Percentiles rank a stretch among this genome's conserved stretches.
phyloP scores from a whole-genome alignment of 176 grass and related monocot genomes.

The Triticum timopheevii region DNA sequence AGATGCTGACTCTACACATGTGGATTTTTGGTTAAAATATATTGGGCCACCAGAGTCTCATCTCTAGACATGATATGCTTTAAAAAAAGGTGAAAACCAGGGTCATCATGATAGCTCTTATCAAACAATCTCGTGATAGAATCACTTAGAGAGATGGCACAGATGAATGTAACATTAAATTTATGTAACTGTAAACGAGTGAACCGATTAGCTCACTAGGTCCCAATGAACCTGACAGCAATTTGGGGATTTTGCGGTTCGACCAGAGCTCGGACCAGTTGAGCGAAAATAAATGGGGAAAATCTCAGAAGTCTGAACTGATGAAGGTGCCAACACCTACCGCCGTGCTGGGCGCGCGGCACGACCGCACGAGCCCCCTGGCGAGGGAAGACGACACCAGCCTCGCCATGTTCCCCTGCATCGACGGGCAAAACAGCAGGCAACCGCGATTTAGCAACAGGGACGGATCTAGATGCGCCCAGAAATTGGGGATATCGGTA shows the following conservation, averaged over 20 bases:
- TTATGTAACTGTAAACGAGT: background rate
- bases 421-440: background rate
- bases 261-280: background rate
- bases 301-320: background rate
- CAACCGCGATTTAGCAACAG: background rate
- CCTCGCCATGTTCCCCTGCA: slow-evolving; percentile 50
- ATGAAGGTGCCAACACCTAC: slow-evolving; percentile 15
- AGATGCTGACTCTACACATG: background rate
- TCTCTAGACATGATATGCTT: background rate
- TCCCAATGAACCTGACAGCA: background rate
- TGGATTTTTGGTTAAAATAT: background rate
- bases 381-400: slow-evolving; percentile 31
- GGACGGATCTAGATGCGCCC: background rate
- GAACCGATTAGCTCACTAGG: background rate
- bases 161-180: background rate
- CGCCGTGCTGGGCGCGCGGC: slow-evolving; percentile 10
- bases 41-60: background rate
- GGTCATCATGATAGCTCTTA: background rate
- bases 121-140: background rate
- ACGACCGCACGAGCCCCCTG: slow-evolving; percentile 45
- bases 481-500: background rate
- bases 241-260: background rate
- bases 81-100: background rate
- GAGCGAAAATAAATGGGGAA: background rate
- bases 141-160: background rate